These are phyloP conservation scores for Senna siamea DNA, from an alignment of 306 rosid genomes.

Conservation along the genomic window DNA sequence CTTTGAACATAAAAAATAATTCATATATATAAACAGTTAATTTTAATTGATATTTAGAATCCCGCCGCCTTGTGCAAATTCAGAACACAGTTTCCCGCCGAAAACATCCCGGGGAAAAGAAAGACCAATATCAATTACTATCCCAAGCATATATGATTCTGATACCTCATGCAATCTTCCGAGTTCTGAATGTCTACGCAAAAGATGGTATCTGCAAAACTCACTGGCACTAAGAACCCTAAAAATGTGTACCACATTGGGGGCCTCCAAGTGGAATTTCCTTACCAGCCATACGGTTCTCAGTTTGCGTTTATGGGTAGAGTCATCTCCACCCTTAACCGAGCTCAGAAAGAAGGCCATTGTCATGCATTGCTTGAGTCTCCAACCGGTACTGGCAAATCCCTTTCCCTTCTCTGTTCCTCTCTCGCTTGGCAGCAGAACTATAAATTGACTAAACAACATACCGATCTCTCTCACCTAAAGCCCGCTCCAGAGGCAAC, in stretches of 20 bases:
- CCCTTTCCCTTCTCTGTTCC: slow-evolving; percentile 93
- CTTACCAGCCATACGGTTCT: slow-evolving; percentile 85
- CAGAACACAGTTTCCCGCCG: slow-evolving; percentile 44
- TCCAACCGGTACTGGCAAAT: slow-evolving; percentile 93
- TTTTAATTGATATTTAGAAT: too few species aligned
- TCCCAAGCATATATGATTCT: background rate
- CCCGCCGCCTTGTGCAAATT: slow-evolving; percentile 20
- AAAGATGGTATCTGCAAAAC: slow-evolving; percentile 54
- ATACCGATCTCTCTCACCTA: slow-evolving; percentile 36
- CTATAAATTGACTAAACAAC: slow-evolving; percentile 47
- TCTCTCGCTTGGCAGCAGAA: slow-evolving; percentile 88
- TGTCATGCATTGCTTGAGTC: slow-evolving; percentile 95
- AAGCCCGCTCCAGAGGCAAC: slow-evolving; percentile 64
- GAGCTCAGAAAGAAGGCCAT: slow-evolving; percentile 78
- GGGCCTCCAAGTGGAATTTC: slow-evolving; percentile 83
- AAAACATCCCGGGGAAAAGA: background rate
- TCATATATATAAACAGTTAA: too few species aligned
- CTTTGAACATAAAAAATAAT: too few species aligned
- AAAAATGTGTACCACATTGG: slow-evolving; percentile 77
- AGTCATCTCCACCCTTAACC: slow-evolving; percentile 85
- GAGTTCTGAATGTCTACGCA: background rate
- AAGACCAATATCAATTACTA: background rate
- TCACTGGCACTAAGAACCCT: slow-evolving; percentile 49
- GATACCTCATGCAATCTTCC: background rate
- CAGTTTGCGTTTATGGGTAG: slow-evolving; percentile 92